phyloP scores from a whole-genome alignment of 2,329 filamentous ascomycete genomes.

The Tetracladium maxilliforme region DNA sequence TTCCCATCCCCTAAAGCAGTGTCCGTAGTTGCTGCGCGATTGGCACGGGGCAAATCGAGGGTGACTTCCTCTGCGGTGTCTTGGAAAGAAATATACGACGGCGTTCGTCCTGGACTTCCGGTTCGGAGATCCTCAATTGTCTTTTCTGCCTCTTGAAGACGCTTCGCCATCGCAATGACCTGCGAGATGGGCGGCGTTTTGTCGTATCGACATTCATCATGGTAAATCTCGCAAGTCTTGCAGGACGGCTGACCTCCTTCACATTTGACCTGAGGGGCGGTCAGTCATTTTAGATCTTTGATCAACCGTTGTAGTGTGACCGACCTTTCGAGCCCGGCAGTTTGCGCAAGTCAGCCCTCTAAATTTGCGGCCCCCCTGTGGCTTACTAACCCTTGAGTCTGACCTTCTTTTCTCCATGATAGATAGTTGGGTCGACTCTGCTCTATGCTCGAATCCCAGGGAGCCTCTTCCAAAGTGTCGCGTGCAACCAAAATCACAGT shows the following conservation, averaged over 20 bases:
- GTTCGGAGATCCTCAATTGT: constrained; percentile 7
- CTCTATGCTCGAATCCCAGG: too few relatives aligned
- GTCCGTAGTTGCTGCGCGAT: constrained; percentile 1
- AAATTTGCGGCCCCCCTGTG: too few relatives aligned
- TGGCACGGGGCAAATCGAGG: constrained; percentile 1
- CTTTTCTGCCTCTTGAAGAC: constrained; percentile 12
- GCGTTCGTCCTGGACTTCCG: constrained; percentile 3
- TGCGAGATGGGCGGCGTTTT: constrained; percentile 16
- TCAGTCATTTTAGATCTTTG: constrained; percentile 1
- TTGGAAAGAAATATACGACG: not conserved
- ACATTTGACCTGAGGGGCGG: constrained; percentile 9
- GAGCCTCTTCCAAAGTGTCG: too few relatives aligned
- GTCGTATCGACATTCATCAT: constrained; percentile 16
- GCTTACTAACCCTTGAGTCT: too few relatives aligned
- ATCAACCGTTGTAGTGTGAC: not conserved
- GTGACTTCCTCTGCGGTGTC: constrained; percentile 1
- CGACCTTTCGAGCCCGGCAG: constrained; percentile 9
- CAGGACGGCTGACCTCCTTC: constrained; percentile 14
- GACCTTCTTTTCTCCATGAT: too few relatives aligned
- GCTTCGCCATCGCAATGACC: constrained; percentile 12
- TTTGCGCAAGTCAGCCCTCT: constrained; percentile 11
- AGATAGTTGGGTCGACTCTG: too few relatives aligned
- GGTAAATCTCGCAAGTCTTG: constrained; percentile 16
- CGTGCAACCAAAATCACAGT: too few relatives aligned
- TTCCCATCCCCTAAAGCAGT: not conserved